A percentile compares a stretch with the other conserved stretches of the same genome.
phyloP scores from a whole-genome alignment of 805 yeast species.

The Ogataea parapolymorpha region DNA sequence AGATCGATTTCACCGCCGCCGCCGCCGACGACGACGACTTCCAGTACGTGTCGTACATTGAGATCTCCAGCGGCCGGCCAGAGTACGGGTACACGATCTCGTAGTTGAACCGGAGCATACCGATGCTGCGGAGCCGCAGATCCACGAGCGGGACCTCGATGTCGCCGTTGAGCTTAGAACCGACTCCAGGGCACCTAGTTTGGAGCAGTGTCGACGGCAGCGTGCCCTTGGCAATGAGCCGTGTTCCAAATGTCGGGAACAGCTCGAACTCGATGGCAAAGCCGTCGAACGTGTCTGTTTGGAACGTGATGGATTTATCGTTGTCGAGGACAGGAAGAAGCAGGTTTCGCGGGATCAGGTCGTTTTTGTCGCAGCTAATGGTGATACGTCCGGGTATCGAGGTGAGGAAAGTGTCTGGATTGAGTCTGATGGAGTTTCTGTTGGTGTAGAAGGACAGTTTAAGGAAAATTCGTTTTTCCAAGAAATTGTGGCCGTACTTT shows the following conservation, averaged over 20 bases:
- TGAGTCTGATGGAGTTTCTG: constrained; percentile 42
- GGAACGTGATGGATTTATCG: constrained; percentile 69
- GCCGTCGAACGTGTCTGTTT: constrained; percentile 70
- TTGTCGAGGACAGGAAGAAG: constrained; percentile 72
- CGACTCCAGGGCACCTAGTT: constrained; percentile 34
- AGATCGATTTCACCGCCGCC: constrained; percentile 37
- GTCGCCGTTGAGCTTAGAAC: constrained; percentile 37
- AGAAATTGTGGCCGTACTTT: constrained; percentile 92
- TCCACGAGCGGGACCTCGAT: constrained; percentile 74
- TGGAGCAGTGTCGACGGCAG: constrained; percentile 59
- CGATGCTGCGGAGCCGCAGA: constrained; percentile 74
- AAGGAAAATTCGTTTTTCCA: constrained; percentile 83
- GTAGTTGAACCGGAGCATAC: constrained; percentile 71
- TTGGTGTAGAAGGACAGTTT: constrained; percentile 65
- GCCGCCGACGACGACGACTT: constrained; percentile 65
- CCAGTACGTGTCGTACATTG: constrained; percentile 96
- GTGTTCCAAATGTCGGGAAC: constrained; percentile 92
- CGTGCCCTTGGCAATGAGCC: constrained; percentile 84
- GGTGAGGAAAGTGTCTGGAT: constrained; percentile 41
- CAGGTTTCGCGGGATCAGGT: constrained; percentile 84
- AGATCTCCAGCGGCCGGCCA: constrained; percentile 79
- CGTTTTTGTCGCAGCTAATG: constrained; percentile 69
- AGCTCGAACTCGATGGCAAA: constrained; percentile 84
- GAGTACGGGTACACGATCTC: constrained; percentile 87
- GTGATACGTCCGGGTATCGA: constrained; percentile 80